Evolutionary conservation across 768 basidiomycete species (phyloP), one percentile per base, ranked within the genome.

Genomic region (Tephrocybe sp.): DNA sequence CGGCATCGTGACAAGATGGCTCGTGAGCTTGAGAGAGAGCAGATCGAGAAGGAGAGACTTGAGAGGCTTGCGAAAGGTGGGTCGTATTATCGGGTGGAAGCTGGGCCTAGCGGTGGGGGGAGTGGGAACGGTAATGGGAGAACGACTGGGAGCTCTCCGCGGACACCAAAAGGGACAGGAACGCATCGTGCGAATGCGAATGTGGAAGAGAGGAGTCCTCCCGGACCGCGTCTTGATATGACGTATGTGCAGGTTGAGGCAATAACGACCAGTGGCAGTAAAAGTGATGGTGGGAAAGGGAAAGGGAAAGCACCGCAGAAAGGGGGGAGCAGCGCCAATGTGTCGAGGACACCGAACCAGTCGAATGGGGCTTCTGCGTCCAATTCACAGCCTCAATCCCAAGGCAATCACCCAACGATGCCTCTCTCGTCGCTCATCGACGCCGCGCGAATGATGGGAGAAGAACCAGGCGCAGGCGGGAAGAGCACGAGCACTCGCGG

Each of bases 341-440:
- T 10, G 8, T 16, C 42, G 2, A 37, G 27, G 23, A 30, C 62
- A 2, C 61, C 64, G 10, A 57, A 43, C 42, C 43, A 50, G 5
- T 25, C 48, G 2, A 21, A 10, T 30, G 41, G 37, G 34, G 44
- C 27, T 21, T 30, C 45, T n/a, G 31, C 45, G 13, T 25, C 51
- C 25, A 22, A 41, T 23, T 34, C 18, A 30, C 47, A 47, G 45
- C 46, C 31, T 36, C 59, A 40, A 36, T 52, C 42, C 42, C 53
- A 49, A 34, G 57, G 64, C 55, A 80, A 75, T n/a, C n/a, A n/a
- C 2, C 76, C 79, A 2, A 60, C 83, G 36, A 80, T 76, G 1
- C 76, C 79, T 1, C 58, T 84, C 36, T 78, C 82, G 50, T 82
- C 80, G 0, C 65, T 84, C n/a, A 58, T 83, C 16, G 77, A 69